These are phyloP conservation scores for Solanum chilense DNA, from an alignment of 257 asterid species.

Conservation along the genomic window DNA sequence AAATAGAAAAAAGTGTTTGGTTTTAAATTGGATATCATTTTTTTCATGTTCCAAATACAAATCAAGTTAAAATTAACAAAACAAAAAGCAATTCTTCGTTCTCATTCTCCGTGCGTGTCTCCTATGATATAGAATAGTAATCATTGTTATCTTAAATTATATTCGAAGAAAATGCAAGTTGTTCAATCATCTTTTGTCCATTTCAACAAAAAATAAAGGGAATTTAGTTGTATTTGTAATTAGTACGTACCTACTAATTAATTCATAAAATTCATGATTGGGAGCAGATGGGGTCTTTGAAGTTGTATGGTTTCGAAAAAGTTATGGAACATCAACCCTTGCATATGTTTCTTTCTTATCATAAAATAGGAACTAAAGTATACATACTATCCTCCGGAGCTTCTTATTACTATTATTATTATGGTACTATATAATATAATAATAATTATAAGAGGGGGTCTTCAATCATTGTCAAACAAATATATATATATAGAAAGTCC, in stretches of 20 bases:
- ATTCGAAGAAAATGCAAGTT: not conserved
- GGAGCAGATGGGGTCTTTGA: not conserved
- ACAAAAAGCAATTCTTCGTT: not conserved
- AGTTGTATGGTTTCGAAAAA: not conserved
- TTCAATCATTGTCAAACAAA: not conserved
- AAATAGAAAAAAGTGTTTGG: too few relatives aligned
- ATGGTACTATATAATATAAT: not conserved
- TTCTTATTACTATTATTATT: not conserved
- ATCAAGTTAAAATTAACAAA: too few relatives aligned
- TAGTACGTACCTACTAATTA: not conserved
- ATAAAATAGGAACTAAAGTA: not conserved
- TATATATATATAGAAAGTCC: not conserved
- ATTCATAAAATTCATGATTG: not conserved
- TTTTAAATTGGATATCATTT: not conserved
- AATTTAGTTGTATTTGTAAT: not conserved
- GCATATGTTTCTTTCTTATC: too few relatives aligned
- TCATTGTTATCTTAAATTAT: not conserved
- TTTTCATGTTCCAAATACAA: not conserved
- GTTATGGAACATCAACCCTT: not conserved
- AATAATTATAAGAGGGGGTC: not conserved
- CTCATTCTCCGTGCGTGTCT: not conserved
- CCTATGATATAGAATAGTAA: not conserved
- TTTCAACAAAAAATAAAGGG: not conserved
- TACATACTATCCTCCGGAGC: not conserved
- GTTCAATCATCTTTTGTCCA: not conserved